Evolutionary conservation across 1,139 yeast genomes (phyloP), one percentile per base, ranked within the genome.

Genomic region (Nakaseomyces uthaithaninus): DNA sequence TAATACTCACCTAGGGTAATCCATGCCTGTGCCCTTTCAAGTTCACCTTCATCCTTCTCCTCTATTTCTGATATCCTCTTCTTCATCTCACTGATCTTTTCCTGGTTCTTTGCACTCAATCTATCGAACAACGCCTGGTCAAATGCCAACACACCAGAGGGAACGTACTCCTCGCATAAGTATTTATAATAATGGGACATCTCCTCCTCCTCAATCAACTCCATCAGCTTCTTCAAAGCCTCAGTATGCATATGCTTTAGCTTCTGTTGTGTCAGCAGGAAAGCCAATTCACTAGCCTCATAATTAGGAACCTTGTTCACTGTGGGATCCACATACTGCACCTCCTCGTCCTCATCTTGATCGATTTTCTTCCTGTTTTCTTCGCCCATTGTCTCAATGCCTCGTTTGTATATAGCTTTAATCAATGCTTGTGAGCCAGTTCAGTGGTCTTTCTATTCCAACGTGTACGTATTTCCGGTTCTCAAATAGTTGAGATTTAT

Each of bases 11-110:
- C 96, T 36, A 91, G 74, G 56, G 79, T 76, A 42, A 78, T 73
- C 72, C 89, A 81, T 31, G 81, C 78, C 48, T 80, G 80, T 9
- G 85, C 77, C 34, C 78, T 73, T 55, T 87, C 95, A 53, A 83
- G 67, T 55, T 85, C 94, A 31, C 94, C 94, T 59, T 91, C 97
- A 55, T 86, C 97, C 45, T 83, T 86, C 44, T 77, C 82, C 53
- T 84, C 89, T 22, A 93, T 84, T 51, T 77, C 81, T 45, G 74
- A 75, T 48, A 91, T 78, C 41, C 73, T 67, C 42, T 70, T 71
- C 55, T 80, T 76, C 51, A 89, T 69, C 43, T 70, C 74, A 12
- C 66, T 65, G 33, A 83, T 70, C 42, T 74, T 71, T 34, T 60
- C 65, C 17, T 72, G 74, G 59, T 89, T 91, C 33, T 60, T 68